These are phyloP conservation scores for Mycothermus thermophilus DNA, from an alignment of 495 filamentous ascomycete genomes.

Conservation along the genomic window DNA sequence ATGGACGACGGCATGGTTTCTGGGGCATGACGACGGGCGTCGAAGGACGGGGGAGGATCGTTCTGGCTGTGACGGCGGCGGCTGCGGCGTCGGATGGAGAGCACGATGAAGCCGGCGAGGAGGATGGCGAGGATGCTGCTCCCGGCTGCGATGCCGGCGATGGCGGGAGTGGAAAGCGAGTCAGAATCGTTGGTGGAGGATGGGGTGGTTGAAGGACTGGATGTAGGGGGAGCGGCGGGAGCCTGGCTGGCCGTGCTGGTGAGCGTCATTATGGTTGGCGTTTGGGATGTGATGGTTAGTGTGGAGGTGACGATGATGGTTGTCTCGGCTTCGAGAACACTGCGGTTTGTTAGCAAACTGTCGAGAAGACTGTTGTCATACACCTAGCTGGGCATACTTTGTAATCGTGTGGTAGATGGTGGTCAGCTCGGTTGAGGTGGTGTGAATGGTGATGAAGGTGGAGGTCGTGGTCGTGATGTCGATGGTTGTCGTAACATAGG, in stretches of 20 bases:
- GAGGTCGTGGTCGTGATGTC: conserved; percentile 9
- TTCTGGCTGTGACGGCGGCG: neutral
- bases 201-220: conserved; percentile 2
- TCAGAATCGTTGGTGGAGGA: neutral
- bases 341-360: neutral
- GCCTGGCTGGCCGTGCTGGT: conserved; percentile 11
- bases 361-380: neutral
- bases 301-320: conserved; percentile 18
- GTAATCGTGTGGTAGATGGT: conserved; percentile 17
- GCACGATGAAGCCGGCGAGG: conserved; percentile 9
- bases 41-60: neutral
- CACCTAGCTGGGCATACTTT: conserved; percentile 1
- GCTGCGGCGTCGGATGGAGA: conserved; percentile 10
- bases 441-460: conserved; percentile 8
- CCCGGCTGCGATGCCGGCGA: conserved; percentile 15
- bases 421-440: conserved; percentile 10
- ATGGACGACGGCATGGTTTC: too few species aligned
- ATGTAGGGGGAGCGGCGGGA: neutral
- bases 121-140: conserved; percentile 10
- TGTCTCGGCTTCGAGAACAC: conserved; percentile 14
- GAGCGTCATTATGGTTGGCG: conserved; percentile 8
- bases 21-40: too few species aligned
- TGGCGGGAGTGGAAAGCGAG: neutral
- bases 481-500: conserved; percentile 9
- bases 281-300: conserved; percentile 14